Evolutionary conservation across 306 rosid genomes (phyloP), one percentile per base, ranked within the genome.

Genomic region (Clitoria ternatea): DNA sequence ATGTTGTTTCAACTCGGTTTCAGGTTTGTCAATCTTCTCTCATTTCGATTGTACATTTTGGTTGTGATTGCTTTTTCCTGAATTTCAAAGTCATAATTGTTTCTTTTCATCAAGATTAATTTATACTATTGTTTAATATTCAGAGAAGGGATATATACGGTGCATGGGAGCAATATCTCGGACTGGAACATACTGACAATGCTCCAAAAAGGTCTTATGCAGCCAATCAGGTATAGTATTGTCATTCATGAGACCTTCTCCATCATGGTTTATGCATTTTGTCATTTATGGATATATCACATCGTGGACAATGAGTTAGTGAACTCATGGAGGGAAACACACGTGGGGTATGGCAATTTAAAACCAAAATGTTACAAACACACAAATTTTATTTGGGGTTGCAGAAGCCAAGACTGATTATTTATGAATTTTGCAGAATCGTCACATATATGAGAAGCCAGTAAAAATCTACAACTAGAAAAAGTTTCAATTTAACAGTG

Each of bases 81-180:
- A 29, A 29, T 2, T 29, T 5, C 5, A 29, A 2, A 2, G 32
- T 29, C 2, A 5, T 29, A 5, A 29, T 29, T 29, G 5, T 29
- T 2, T 29, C 2, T 29, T 29, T 2, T 29, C 5, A 29, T 2
- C 5, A 43, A 53, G 45, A 61, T 33, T n/a, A 40, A 7, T 7
- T 6, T 63, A 5, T 14, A 29, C 36, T 76, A 35, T 66, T n/a
- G n/a, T 39, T 75, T 4, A 33, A 9, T 74, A 55, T 10, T 62
- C 66, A 92, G 97, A 85, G 94, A 69, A 87, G 89, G 74, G 92
- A 92, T 74, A 70, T 84, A 55, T 89, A 87, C 73, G 94, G 97
- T 43, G 89, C 92, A 26, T 92, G 96, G 97, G 97, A 92, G 82
- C 97, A 92, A 79, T 92, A 89, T 83, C 96, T 92, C 33, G 97